These are phyloP conservation scores for Ulota crispa DNA, from an alignment of 225 moss, liverwort and hornwort genomes.

Conservation along the genomic window DNA sequence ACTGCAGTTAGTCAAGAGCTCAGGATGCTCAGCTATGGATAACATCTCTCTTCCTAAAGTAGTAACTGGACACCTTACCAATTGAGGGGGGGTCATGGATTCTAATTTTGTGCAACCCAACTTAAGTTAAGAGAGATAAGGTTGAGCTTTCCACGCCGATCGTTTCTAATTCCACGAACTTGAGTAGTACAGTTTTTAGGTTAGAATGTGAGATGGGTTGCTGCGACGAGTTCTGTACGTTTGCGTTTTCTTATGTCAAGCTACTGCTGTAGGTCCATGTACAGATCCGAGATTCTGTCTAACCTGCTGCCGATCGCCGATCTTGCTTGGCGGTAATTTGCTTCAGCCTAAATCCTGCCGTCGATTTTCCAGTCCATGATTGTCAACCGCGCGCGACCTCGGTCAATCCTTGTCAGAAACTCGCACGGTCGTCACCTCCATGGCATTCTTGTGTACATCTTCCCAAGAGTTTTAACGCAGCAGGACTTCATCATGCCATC, in stretches of 20 bases:
- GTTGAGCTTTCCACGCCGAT: not conserved
- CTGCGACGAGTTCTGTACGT: not conserved
- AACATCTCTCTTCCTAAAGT: not conserved
- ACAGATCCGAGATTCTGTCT: constrained; percentile 5
- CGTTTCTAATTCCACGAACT: not conserved
- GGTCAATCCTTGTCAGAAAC: constrained; percentile 16
- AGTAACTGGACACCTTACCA: not conserved
- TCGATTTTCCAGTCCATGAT: not conserved
- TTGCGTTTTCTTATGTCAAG: not conserved
- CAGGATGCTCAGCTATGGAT: not conserved
- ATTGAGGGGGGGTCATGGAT: not conserved
- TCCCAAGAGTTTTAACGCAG: not conserved
- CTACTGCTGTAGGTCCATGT: not conserved
- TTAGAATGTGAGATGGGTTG: not conserved
- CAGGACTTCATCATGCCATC: constrained; percentile 11
- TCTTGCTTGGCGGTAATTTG: not conserved
- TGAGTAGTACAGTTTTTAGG: not conserved
- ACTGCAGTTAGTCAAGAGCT: not conserved
- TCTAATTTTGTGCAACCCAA: not conserved
- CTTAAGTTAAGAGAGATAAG: not conserved
- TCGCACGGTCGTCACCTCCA: not conserved
- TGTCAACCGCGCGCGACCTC: not conserved
- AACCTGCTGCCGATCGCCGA: not conserved
- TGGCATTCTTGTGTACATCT: not conserved
- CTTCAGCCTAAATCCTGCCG: not conserved